These are phyloP conservation scores for Endogone sp. DNA, from an alignment of 192 early-diverging fungal species.

Conservation along the genomic window DNA sequence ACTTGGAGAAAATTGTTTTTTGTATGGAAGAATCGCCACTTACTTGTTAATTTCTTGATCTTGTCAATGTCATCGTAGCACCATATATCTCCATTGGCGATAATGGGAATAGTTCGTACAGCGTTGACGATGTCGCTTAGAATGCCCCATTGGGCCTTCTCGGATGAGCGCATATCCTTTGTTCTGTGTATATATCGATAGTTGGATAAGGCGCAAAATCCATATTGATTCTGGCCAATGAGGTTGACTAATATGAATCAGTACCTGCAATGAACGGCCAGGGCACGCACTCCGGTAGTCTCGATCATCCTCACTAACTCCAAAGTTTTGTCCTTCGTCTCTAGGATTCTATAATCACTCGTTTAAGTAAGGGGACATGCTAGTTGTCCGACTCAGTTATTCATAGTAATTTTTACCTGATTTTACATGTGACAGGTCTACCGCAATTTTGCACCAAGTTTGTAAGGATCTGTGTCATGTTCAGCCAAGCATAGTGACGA, in stretches of 20 bases:
- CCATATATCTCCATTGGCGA: conserved; percentile 92
- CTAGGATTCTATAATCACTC: conserved; percentile 50
- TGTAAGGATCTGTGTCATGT: conserved; percentile 50
- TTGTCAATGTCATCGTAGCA: conserved; percentile 55
- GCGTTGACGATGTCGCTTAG: conserved; percentile 70
- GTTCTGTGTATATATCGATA: conserved; percentile 33
- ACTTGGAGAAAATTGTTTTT: too few relatives aligned
- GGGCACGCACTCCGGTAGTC: conserved; percentile 77
- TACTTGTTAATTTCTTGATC: conserved; percentile 57
- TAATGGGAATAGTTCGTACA: conserved; percentile 71
- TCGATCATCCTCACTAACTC: conserved; percentile 79
- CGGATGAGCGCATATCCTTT: conserved; percentile 68
- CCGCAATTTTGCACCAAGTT: conserved; percentile 68
- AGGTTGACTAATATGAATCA: not conserved
- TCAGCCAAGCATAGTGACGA: not conserved
- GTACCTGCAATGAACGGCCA: conserved; percentile 87
- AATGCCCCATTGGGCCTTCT: conserved; percentile 82
- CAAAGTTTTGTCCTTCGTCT: conserved; percentile 74
- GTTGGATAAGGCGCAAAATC: too few relatives aligned
- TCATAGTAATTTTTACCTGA: conserved; percentile 41
- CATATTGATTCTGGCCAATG: not conserved
- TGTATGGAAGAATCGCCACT: not conserved
- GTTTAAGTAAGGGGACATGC: conserved; percentile 5
- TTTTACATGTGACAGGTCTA: conserved; percentile 88
- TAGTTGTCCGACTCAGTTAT: conserved; percentile 11